Conservation (phyloP, 176 grass and related monocot genomes). For the Pontederia crassipes region DNA sequence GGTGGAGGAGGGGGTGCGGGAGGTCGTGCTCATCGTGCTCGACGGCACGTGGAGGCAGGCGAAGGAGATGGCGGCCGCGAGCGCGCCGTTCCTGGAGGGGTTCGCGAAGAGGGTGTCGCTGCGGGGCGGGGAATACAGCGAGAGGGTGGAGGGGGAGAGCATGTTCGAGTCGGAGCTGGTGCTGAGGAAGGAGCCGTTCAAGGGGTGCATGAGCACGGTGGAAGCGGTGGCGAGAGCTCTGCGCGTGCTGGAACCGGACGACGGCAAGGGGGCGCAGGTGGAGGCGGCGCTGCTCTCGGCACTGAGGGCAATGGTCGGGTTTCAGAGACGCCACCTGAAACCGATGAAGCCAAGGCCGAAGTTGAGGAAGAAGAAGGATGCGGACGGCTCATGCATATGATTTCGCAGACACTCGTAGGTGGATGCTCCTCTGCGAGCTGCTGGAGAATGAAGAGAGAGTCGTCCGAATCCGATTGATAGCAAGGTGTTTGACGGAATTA, state of each 20-base stretch:
- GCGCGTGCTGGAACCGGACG: constrained; percentile 55
- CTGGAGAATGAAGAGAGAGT: no score
- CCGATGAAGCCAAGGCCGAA: constrained; percentile 28
- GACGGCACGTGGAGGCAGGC: constrained; percentile 89
- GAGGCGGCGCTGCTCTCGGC: constrained; percentile 46
- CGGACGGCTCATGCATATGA: no score
- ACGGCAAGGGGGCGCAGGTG: constrained; percentile 20
- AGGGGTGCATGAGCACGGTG: constrained; percentile 70
- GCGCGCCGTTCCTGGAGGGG: constrained; percentile 43
- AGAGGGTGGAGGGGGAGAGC: constrained; percentile 46
- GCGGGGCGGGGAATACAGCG: constrained; percentile 25
- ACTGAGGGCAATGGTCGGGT: constrained; percentile 60
- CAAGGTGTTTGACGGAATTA: no score
- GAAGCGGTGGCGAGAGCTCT: constrained; percentile 79
- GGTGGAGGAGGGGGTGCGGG: constrained; percentile 28
- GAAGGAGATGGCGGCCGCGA: constrained; percentile 71
- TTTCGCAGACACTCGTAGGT: no score
- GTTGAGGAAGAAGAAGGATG: constrained; percentile 48
- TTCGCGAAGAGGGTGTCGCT: constrained; percentile 44
- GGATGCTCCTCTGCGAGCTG: no score
- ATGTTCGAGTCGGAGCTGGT: constrained; percentile 68
- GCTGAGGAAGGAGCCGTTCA: constrained; percentile 65
- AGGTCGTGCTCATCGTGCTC: constrained; percentile 46
- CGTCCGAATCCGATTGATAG: no score
- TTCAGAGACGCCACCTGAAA: constrained; percentile 56